Evolutionary conservation across 495 filamentous ascomycete genomes (phyloP).

Genomic region (Jackrogersella multiformis): DNA sequence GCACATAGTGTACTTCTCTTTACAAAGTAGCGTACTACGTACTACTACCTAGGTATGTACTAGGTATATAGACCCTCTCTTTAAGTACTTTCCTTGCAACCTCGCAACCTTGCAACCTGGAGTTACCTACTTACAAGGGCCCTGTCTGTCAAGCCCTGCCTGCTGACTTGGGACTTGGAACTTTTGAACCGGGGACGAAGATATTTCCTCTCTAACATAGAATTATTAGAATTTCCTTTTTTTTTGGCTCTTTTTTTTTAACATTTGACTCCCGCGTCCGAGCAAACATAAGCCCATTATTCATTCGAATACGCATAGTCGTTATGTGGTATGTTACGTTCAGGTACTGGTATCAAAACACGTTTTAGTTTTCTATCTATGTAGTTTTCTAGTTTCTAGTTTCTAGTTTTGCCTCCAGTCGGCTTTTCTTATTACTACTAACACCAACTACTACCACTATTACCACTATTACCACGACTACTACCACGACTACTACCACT

Average conservation of each 20-base stretch:
- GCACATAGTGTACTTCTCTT: background rate
- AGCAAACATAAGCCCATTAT: background rate
- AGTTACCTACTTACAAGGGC: conserved; percentile 1
- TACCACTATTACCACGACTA: background rate
- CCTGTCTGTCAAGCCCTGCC: conserved; percentile 3
- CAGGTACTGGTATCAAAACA: conserved; percentile 31
- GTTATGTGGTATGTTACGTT: conserved; percentile 32
- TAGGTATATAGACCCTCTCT: no score
- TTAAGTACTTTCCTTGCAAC: background rate
- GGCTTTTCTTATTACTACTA: conserved; percentile 2
- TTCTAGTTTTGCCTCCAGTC: conserved; percentile 21
- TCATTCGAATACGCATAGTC: conserved; percentile 16
- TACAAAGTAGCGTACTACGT: background rate
- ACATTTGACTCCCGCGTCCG: conserved; percentile 4
- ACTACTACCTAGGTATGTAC: no score
- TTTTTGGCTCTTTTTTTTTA: conserved; percentile 14
- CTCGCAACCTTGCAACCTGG: background rate
- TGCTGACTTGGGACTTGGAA: conserved; percentile 37
- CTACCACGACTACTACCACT: background rate
- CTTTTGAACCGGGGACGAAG: conserved; percentile 30
- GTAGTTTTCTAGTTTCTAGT: conserved; percentile 24
- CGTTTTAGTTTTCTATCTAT: no score
- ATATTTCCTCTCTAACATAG: conserved; percentile 27
- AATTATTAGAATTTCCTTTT: conserved; percentile 26
- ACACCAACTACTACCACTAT: background rate